A percentile compares a stretch with the other conserved stretches of the same genome.
Evolutionary conservation across 257 asterid species (phyloP).

Genomic region (Scutellaria galericulata): DNA sequence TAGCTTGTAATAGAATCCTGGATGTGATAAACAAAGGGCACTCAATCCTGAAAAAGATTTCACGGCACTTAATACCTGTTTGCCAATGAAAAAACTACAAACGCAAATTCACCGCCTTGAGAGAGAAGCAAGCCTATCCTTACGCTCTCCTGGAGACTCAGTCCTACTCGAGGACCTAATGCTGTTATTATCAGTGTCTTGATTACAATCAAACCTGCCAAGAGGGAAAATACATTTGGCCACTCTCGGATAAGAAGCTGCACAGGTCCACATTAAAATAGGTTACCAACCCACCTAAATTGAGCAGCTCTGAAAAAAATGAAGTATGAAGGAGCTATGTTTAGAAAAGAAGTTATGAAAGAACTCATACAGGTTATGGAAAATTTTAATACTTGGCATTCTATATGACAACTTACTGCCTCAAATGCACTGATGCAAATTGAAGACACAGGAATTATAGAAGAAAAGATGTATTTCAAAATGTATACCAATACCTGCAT

Average conservation of each 20-base stretch:
- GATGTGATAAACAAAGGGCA: constrained; percentile 15
- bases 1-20: constrained; percentile 20
- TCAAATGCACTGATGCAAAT: background rate
- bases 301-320: background rate
- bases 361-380: constrained; percentile 2
- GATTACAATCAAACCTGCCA: constrained; percentile 90
- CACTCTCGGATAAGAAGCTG: constrained; percentile 98
- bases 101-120: constrained; percentile 98
- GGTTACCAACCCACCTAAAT: constrained; percentile 29
- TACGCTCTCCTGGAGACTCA: constrained; percentile 85
- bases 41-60: constrained; percentile 25
- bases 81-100: constrained; percentile 94
- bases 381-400: background rate
- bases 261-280: constrained; percentile 32
- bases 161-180: constrained; percentile 93
- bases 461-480: background rate
- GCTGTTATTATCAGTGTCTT: constrained; percentile 93
- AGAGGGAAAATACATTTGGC: constrained; percentile 94
- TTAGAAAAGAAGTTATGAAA: constrained; percentile 1
- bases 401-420: constrained; percentile 1
- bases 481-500: constrained; percentile 64
- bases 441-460: background rate
- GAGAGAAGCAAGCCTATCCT: constrained; percentile 97
- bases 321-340: background rate
- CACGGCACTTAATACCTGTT: constrained; percentile 62